phyloP scores from a whole-genome alignment of 2,329 filamentous ascomycete genomes.

The Apiospora arundinis region DNA sequence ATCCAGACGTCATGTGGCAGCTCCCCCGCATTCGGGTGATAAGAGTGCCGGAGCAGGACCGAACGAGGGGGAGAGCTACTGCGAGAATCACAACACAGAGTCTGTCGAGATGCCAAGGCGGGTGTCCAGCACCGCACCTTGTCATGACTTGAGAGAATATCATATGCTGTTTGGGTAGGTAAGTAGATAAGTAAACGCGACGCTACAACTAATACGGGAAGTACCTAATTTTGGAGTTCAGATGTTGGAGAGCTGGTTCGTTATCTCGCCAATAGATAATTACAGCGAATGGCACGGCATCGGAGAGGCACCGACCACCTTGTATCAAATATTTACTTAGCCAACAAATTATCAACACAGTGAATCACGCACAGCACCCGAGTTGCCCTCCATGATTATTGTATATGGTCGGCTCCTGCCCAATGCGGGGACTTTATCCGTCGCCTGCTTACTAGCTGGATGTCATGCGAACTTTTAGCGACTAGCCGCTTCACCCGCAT shows the following conservation, averaged over 20 bases:
- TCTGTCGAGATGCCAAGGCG: background rate
- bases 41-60: background rate
- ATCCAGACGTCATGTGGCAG: slow-evolving; percentile 11
- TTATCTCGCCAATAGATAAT: background rate
- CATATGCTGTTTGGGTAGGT: background rate
- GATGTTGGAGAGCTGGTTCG: slow-evolving; percentile 1
- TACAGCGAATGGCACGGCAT: background rate
- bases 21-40: slow-evolving; percentile 9
- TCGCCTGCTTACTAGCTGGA: too few species aligned
- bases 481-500: too few species aligned
- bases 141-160: background rate
- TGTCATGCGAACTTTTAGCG: too few species aligned
- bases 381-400: too few species aligned
- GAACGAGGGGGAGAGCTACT: background rate
- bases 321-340: background rate
- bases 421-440: too few species aligned
- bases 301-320: background rate
- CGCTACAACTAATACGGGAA: background rate
- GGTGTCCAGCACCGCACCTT: background rate
- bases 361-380: background rate
- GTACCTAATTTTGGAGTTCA: background rate
- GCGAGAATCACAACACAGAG: background rate
- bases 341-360: background rate
- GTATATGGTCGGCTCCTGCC: too few species aligned
- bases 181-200: background rate